A percentile compares a stretch with the other conserved stretches of the same genome.
Conservation (phyloP, 768 basidiomycete genomes). For the Lactarius vividus region DNA sequence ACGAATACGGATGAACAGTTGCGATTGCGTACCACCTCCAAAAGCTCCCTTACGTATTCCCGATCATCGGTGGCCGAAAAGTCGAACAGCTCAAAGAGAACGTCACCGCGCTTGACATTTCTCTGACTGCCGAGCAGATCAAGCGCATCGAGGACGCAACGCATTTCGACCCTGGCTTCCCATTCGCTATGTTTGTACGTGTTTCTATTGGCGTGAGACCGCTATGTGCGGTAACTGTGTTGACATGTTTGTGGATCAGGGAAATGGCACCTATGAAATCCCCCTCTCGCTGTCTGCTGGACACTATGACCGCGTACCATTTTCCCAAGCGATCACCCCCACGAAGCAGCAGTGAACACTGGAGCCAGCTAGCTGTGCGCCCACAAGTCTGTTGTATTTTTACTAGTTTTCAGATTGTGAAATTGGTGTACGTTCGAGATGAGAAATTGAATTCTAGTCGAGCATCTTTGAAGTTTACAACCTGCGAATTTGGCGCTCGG, state of each 20-base stretch:
- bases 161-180: constrained; percentile 45
- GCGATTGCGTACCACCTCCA: constrained; percentile 50
- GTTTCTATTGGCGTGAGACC: background rate
- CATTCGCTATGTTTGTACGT: constrained; percentile 30
- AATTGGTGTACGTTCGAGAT: background rate
- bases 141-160: constrained; percentile 40
- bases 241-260: constrained; percentile 1
- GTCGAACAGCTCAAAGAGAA: constrained; percentile 46
- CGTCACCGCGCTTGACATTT: constrained; percentile 43
- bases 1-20: constrained; percentile 31
- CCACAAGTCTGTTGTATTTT: background rate
- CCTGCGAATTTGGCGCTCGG: too few relatives aligned
- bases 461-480: background rate
- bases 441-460: background rate
- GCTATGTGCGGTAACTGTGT: background rate
- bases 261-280: constrained; percentile 3
- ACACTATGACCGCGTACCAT: constrained; percentile 6
- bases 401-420: background rate
- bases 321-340: constrained; percentile 5
- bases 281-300: background rate
- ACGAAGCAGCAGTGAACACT: background rate
- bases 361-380: background rate
- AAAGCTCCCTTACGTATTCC: constrained; percentile 47
- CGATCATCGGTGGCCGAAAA: constrained; percentile 46
- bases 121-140: constrained; percentile 43